Evolutionary conservation across 805 yeast genomes (phyloP), one percentile per base, ranked within the genome.

Genomic region (Tetrapisispora taiwanensis): DNA sequence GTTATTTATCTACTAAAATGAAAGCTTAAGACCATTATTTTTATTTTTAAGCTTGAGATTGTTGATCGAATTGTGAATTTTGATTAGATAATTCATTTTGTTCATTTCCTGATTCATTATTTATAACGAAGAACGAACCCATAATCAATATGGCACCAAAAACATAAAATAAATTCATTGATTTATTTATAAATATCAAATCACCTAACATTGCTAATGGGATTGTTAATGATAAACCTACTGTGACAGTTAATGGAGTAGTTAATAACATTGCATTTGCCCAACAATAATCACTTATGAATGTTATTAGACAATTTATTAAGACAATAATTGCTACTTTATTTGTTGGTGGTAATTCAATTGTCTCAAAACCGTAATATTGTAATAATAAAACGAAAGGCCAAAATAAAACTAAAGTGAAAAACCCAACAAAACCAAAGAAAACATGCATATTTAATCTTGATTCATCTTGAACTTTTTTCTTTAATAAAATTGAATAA

Each of bases 201-300:
- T 92, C 98, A 27, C 96, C 95, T 28, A 87, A 62, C 85, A 92
- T 84, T 0, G 97, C 95, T 42, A 92, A 73, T 2, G 98, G 98
- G 17, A 92, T 92, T 0, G 97, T 90, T 47, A 89, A 76, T 18
- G 95, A 82, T 27, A 92, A 70, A 0, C 98, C 98, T 10, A 92
- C 95, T 0, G 98, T 92, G 3, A 90, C 97, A 0, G 95, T 89
- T 51, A 92, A 69, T 1, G 98, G 98, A 36, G 92, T 82, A 0
- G 98, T 92, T 56, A 92, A 68, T 28, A 92, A 72, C 77, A 89
- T 92, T 0, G 97, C 95, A 50, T 86, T 78, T 30, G 95, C 95
- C 98, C 98, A 92, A 56, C 94, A 79, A 54, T 82, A 88, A 60
- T 92, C 98, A 33, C 95, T 82, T 14, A 89, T 64, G 52, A 92